Evolutionary conservation across 2,329 filamentous ascomycete species (phyloP).

Genomic region (Purpureocillium takamizusanense): DNA sequence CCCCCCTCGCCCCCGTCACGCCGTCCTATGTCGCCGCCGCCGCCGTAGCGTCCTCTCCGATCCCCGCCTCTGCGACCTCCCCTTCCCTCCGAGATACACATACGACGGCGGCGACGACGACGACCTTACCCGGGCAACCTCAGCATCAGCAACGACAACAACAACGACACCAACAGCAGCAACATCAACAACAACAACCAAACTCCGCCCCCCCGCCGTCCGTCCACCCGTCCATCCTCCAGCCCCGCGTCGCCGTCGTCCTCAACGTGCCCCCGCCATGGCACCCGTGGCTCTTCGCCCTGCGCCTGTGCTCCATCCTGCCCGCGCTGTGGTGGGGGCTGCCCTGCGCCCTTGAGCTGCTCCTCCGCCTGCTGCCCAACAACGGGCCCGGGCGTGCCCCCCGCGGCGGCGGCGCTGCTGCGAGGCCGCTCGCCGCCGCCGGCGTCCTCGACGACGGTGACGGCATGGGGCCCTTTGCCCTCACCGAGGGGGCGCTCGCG

Average conservation of each 20-base stretch:
- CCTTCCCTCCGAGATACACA: not conserved
- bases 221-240: conserved; percentile 41
- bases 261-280: conserved; percentile 64
- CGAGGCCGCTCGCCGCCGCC: conserved; percentile 1
- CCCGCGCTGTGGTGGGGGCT: conserved; percentile 66
- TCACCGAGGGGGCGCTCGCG: conserved; percentile 63
- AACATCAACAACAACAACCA: too few species aligned
- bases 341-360: conserved; percentile 57
- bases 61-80: not conserved
- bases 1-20: conserved; percentile 1
- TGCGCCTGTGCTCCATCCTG: conserved; percentile 61
- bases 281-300: conserved; percentile 64
- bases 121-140: not conserved
- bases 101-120: too few species aligned
- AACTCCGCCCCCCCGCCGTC: conserved; percentile 6
- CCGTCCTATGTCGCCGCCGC: not conserved
- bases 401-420: conserved; percentile 8
- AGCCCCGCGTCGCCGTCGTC: conserved; percentile 70
- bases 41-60: not conserved
- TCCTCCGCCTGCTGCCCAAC: conserved; percentile 50
- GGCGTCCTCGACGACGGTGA: conserved; percentile 3
- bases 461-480: conserved; percentile 21
- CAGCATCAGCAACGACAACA: too few species aligned
- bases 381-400: conserved; percentile 19
- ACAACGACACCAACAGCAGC: too few species aligned